Evolutionary conservation across 2,329 filamentous ascomycete species (phyloP), one percentile per base, ranked within the genome.

Genomic region (Colletotrichum agaves): DNA sequence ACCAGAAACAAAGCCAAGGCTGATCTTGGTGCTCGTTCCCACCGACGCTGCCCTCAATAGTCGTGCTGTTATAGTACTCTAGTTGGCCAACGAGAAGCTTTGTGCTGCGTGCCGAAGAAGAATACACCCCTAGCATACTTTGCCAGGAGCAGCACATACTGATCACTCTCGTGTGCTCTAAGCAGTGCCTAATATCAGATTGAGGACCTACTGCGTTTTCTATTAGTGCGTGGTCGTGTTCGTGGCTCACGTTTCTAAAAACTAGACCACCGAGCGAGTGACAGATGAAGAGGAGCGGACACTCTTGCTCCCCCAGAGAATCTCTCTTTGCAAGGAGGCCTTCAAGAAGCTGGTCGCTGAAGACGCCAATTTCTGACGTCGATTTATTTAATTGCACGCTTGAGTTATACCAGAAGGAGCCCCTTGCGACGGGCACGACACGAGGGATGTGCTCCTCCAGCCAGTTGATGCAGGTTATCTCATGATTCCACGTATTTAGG

Each of bases 31-130:
- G n/a, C n/a, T n/a, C n/a, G n/a, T n/a, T n/a, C n/a, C n/a, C n/a
- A 56, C 7, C 12, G 57, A 47, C 3, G 57, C 47, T 11, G 13
- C 37, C 8, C 12, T 46, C 5, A 61, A 43, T 27, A 55, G 33
- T 6, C 35, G 39, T 3, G 47, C 47, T 15, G 23, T 39, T 31
- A 56, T 56, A 5, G 49, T 37, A 11, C 37, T 46, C 50, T 41
- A 57, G 12, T 23, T 56, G 10, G 60, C 60, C 13, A 46, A 41
- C 10, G 46, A 35, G 1, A 52, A 67, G 35, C 59, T 2, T 61
- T 55, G 31, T 60, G 65, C 5, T 52, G 61, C 7, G 61, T 64
- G 5, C 74, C 74, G 17, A 76, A 69, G 55, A 75, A 76, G 31
- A 71, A 69, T 1, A 74, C 72, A 10, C 50, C 46, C 15, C 19